These are phyloP conservation scores for Globisporangium okanoganense DNA, from an alignment of 352 stramenopile species.

Conservation along the genomic window DNA sequence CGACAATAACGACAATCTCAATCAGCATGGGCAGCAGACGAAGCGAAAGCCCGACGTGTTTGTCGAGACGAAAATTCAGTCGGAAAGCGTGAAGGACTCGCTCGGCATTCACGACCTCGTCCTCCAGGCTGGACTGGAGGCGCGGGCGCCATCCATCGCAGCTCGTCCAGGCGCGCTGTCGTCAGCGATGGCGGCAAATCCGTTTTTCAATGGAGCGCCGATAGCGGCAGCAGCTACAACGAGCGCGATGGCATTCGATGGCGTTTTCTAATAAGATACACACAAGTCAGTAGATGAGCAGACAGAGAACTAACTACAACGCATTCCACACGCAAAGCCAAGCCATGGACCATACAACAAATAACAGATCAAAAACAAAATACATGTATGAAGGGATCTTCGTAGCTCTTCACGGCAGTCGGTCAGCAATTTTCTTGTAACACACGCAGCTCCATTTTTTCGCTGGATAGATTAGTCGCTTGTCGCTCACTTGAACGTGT, in stretches of 20 bases:
- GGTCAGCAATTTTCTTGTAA: neutral
- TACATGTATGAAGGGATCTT: conserved; percentile 15
- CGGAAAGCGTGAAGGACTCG: conserved; percentile 24
- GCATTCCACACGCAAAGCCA: neutral
- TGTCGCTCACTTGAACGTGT: conserved; percentile 92
- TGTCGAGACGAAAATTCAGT: conserved; percentile 30
- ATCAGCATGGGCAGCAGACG: neutral
- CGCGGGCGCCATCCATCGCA: neutral
- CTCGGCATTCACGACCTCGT: conserved; percentile 38
- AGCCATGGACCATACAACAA: conserved; percentile 3
- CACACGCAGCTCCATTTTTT: neutral
- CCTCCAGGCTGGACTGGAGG: conserved; percentile 14
- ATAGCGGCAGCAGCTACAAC: neutral
- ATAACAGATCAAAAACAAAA: conserved; percentile 8
- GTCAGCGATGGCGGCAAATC: neutral
- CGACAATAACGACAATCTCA: neutral
- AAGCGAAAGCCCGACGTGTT: conserved; percentile 13
- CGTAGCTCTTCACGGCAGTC: neutral
- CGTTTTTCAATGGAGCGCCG: conserved; percentile 5
- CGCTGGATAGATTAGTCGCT: conserved; percentile 12
- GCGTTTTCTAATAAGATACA: conserved; percentile 13
- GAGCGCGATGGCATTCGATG: conserved; percentile 2
- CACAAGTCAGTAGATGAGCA: neutral
- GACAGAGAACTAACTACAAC: neutral
- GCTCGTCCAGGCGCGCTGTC: neutral